Base-by-base conservation (phyloP, 352 stramenopile genomes). In the Thraustochytrium striatum region DNA sequence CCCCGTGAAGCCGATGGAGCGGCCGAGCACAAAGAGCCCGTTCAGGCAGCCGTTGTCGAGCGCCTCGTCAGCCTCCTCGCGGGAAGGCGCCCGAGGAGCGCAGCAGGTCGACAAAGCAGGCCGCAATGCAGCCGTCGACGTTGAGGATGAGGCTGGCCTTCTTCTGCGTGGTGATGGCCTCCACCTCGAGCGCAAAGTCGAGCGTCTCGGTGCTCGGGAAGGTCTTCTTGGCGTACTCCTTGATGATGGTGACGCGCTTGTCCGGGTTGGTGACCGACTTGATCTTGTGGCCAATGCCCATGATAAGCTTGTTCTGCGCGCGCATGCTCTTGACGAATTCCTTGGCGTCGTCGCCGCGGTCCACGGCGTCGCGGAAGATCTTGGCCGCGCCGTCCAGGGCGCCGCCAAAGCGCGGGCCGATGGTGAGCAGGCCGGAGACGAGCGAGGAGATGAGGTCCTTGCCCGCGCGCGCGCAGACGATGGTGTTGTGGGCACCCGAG, bases 361-460 rank as follows among this genome's bases (percentile, higher is more conserved):
- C 93, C 80, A 90, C 89, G 30, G 92, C 93, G 70, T 90, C 86
- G 32, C 88, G 91, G 80, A 97, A 97, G 91, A 96, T 96, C 82
- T 89, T 87, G 36, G 93, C 93, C 25, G 93, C 92, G 82, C 95
- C 93, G 84, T 98, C 94, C 16, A 98, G 84, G 1, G 94, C 94
- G 81, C 94, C 94, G 83, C 94, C 94, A 86, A 98, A 98, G 68
- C 94, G 87, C 81, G 94, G 93, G 38, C 93, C 94, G 84, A 98
- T 97, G 44, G 93, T 98, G 78, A 98, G 85, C 13, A 98, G 84
- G 83, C 94, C 94, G 73, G 92, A 97, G n/a, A 93, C 91, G 30
- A 98, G 87, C 72, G 92, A 97, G 58, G 93, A 98, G 58, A 98
- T 95, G 41, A 98, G 86, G 82, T 98, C 94, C 87, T 98, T 98